A percentile compares a stretch with the other conserved stretches of the same genome.
phyloP scores from a whole-genome alignment of 768 basidiomycete genomes.

The Mycena haematopus region DNA sequence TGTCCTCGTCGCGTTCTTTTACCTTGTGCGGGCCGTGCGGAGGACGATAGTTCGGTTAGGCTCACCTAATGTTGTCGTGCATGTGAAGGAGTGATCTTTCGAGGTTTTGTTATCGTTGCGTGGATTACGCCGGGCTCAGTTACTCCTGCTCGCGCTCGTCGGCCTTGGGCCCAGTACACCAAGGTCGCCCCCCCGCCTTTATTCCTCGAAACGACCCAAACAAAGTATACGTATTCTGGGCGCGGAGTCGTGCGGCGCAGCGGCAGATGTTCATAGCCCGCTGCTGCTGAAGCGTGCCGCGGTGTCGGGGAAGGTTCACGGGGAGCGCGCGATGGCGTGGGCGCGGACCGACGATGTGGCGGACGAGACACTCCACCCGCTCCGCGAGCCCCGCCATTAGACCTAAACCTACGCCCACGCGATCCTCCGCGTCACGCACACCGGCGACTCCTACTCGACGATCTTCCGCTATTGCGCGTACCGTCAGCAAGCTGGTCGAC shows the following conservation, averaged over 20 bases:
- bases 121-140: too few relatives aligned
- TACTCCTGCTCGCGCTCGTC: too few relatives aligned
- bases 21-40: slow-evolving; percentile 35
- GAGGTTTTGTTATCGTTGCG: too few relatives aligned
- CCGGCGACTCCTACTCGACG: slow-evolving; percentile 5
- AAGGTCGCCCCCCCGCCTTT: slow-evolving; percentile 32
- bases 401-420: slow-evolving; percentile 1
- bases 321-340: slow-evolving; percentile 38
- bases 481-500: slow-evolving; percentile 16
- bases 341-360: slow-evolving; percentile 59
- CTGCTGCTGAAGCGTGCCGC: slow-evolving; percentile 26
- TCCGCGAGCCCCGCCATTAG: not conserved
- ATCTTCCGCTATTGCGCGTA: slow-evolving; percentile 10
- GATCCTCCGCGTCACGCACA: slow-evolving; percentile 18
- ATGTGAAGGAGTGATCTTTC: too few relatives aligned
- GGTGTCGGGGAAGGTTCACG: slow-evolving; percentile 22
- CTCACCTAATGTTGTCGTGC: too few relatives aligned
- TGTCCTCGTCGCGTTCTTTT: slow-evolving; percentile 47
- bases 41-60: not conserved
- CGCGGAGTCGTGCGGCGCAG: slow-evolving; percentile 24
- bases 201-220: slow-evolving; percentile 14
- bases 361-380: slow-evolving; percentile 29
- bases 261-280: slow-evolving; percentile 26
- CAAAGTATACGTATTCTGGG: slow-evolving; percentile 29
- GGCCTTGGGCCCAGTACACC: slow-evolving; percentile 30